Percentiles rank a stretch among this genome's conserved stretches.
Conservation (phyloP, 805 yeast genomes). For the Danielozyma ontarioensis region DNA sequence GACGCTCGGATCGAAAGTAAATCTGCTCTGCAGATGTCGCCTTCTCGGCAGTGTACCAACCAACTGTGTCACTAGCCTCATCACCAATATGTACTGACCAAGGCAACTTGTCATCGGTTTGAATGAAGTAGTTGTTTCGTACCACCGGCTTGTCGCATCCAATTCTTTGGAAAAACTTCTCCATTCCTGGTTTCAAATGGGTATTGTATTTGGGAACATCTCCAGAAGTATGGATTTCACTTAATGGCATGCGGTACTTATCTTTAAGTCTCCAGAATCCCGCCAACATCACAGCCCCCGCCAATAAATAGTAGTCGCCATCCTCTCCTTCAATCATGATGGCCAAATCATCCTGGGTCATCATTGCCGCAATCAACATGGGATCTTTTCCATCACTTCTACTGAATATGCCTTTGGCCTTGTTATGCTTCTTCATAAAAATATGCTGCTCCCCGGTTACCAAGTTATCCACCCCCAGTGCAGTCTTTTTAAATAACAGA, state of each 20-base stretch:
- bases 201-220: conserved; percentile 63
- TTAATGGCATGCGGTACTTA: conserved; percentile 50
- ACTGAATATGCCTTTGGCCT: conserved; percentile 5
- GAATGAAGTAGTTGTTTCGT: conserved; percentile 61
- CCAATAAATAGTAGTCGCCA: conserved; percentile 53
- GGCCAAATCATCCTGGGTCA: conserved; percentile 65
- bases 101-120: conserved; percentile 56
- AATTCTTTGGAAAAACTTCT: conserved; percentile 54
- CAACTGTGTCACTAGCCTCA: conserved; percentile 45
- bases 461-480: conserved; percentile 44
- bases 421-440: conserved; percentile 17
- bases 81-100: conserved; percentile 65
- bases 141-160: conserved; percentile 61
- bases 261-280: conserved; percentile 69
- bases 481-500: conserved; percentile 40
- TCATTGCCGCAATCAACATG: conserved; percentile 49
- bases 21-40: conserved; percentile 44
- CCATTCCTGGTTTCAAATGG: conserved; percentile 59
- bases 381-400: conserved; percentile 46
- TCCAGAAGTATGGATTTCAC: conserved; percentile 58
- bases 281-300: conserved; percentile 60
- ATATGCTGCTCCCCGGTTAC: conserved; percentile 49
- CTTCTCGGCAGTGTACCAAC: conserved; percentile 58
- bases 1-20: conserved; percentile 61
- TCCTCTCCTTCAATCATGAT: conserved; percentile 56